Base-by-base conservation (phyloP, 2,329 filamentous ascomycete species). In the Neofusicoccum kwambonambiense region DNA sequence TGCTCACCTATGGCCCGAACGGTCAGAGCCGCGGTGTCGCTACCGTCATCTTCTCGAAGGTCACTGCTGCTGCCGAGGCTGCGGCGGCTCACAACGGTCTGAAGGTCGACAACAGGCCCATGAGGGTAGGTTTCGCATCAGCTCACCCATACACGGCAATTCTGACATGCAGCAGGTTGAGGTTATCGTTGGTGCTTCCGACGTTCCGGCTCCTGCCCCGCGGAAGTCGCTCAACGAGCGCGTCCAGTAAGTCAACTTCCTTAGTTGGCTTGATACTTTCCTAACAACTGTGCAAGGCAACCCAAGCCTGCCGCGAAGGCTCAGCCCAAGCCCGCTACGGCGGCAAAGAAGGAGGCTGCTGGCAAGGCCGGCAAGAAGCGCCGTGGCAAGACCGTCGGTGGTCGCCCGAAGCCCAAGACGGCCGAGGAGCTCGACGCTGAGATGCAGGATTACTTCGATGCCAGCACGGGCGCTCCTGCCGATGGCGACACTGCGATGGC, bases 401-500 rank as follows among this genome's bases (percentile, higher is more conserved):
- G 84, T 65, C 81, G 82, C 68, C 82, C 79, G 83, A 96, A 87
- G 79, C 80, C 84, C 82, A 98, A 98, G 90, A 96, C 93, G 0
- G 88, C 90, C 1, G 94, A 97, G 76, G 93, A 99, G 81, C 88
- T 99, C 31, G 95, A 99, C 77, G 93, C 92, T 4, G 95, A 99
- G 78, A 99, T 99, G 95, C 89, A 88, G 19, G 95, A 98, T 78
- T 99, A 99, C 82, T 98, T 96, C 76, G 87, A 84, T 35, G 80
- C 75, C 56, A 75, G 77, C 42, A 72, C 70, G 58, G 75, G 80
- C 69, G 80, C 79, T 61, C 82, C 82, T 69, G 77, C 75, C 61
- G 76, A 80, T 61, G 78, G 76, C 12, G 78, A 79, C 62, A 75
- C 72, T 47, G 78, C 76, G 66, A 80, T 81, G 64, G 75, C 80